Percentiles rank a stretch among this genome's conserved stretches.
Conservation (phyloP, 2,329 filamentous ascomycete genomes). For the Xylariales sp. region DNA sequence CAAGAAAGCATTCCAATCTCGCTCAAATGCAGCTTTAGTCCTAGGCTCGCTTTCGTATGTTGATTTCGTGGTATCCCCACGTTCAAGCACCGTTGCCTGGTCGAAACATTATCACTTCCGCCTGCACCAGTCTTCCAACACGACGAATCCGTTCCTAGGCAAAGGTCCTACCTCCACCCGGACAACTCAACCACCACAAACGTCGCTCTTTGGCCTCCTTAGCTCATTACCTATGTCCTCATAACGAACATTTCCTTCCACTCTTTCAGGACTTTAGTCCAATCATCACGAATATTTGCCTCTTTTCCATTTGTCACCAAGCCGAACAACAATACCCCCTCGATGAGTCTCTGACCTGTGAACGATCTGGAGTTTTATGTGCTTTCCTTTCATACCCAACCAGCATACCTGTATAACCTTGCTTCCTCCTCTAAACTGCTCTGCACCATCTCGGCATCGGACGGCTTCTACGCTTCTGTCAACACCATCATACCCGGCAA, state of each 20-base stretch:
- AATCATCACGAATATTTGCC: slow-evolving; percentile 26
- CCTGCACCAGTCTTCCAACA: slow-evolving; percentile 16
- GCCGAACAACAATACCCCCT: slow-evolving; percentile 29
- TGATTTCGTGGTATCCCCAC: slow-evolving; percentile 21
- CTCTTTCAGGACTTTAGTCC: slow-evolving; percentile 25
- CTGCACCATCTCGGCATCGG: too few relatives aligned
- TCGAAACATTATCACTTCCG: slow-evolving; percentile 20
- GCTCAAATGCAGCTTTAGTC: slow-evolving; percentile 25
- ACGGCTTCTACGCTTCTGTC: neutral
- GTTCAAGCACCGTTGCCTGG: slow-evolving; percentile 20
- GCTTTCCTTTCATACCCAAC: slow-evolving; percentile 23
- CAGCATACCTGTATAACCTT: slow-evolving; percentile 27
- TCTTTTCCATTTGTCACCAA: slow-evolving; percentile 33
- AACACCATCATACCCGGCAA: slow-evolving; percentile 12
- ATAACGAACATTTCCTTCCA: slow-evolving; percentile 35
- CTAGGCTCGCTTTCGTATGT: slow-evolving; percentile 19
- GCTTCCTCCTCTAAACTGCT: slow-evolving; percentile 13
- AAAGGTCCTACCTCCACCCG: too few relatives aligned
- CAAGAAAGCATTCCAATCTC: slow-evolving; percentile 10
- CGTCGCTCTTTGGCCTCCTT: slow-evolving; percentile 24
- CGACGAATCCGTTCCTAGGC: slow-evolving; percentile 8
- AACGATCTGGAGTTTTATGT: slow-evolving; percentile 37
- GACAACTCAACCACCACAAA: slow-evolving; percentile 6
- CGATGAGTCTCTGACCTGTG: slow-evolving; percentile 41
- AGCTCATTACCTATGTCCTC: slow-evolving; percentile 36